Evolutionary conservation across 208 protist species (phyloP).

Genomic region (Acanthamoeba castellanii): DNA sequence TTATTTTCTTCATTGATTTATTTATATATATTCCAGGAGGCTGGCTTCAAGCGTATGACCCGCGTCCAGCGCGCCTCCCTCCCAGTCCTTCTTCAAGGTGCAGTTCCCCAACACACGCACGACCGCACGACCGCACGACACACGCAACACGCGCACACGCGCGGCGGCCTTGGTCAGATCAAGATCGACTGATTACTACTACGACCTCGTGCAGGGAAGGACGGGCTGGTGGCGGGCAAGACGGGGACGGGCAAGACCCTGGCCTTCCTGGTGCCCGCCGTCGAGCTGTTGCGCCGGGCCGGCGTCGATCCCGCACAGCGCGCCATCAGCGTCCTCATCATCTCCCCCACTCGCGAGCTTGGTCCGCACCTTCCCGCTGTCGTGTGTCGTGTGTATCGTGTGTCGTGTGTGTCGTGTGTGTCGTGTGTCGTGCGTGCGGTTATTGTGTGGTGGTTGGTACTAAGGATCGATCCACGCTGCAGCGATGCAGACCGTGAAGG

Average conservation of each 20-base stretch:
- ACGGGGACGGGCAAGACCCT: slow-evolving; percentile 98
- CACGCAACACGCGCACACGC: slow-evolving; percentile 50
- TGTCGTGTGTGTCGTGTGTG: neutral
- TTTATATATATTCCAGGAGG: slow-evolving; percentile 78
- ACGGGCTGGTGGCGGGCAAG: slow-evolving; percentile 72
- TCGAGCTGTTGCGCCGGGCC: slow-evolving; percentile 91
- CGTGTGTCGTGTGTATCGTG: neutral
- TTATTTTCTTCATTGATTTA: neutral
- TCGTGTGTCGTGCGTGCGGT: neutral
- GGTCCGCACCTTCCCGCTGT: neutral
- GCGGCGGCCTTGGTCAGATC: neutral
- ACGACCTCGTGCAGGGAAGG: no score
- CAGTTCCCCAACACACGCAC: slow-evolving; percentile 89
- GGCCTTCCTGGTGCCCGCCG: slow-evolving; percentile 99
- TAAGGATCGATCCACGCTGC: slow-evolving; percentile 98
- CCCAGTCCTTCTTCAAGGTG: slow-evolving; percentile 93
- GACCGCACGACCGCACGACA: no score
- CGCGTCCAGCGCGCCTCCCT: slow-evolving; percentile 94
- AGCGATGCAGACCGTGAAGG: slow-evolving; percentile 98
- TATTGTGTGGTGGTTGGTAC: slow-evolving; percentile 90
- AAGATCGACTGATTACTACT: neutral
- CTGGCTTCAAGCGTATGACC: slow-evolving; percentile 95
- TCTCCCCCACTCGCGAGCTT: neutral
- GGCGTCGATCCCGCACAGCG: slow-evolving; percentile 93
- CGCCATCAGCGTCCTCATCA: neutral